Evolutionary conservation across 768 basidiomycete genomes (phyloP).

Genomic region (Leccinellum rugosiceps): DNA sequence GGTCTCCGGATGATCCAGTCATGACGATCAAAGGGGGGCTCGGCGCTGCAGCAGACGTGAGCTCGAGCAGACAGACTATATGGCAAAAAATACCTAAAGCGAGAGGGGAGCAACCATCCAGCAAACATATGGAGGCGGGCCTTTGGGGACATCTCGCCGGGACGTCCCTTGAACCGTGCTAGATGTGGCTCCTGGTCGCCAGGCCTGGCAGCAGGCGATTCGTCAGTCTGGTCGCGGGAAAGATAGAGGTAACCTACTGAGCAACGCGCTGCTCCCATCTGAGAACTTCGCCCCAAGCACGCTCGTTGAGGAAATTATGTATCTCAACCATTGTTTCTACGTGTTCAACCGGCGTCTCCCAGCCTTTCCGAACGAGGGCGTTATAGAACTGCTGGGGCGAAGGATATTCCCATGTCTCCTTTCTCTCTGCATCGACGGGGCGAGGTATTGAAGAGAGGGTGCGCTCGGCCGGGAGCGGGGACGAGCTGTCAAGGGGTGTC

Average conservation of each 20-base stretch:
- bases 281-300: constrained; percentile 92
- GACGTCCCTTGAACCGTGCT: constrained; percentile 82
- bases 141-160: constrained; percentile 93
- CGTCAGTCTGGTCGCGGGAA: not conserved
- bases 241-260: constrained; percentile 14
- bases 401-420: constrained; percentile 85
- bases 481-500: constrained; percentile 49
- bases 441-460: constrained; percentile 86
- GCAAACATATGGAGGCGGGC: constrained; percentile 84
- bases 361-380: constrained; percentile 92
- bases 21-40: constrained; percentile 96
- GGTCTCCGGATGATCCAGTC: constrained; percentile 94
- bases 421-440: constrained; percentile 30
- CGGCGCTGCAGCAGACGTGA: constrained; percentile 49
- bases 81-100: constrained; percentile 70
- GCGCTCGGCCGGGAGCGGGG: constrained; percentile 68
- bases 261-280: constrained; percentile 79
- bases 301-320: constrained; percentile 96
- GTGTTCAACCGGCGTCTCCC: constrained; percentile 96
- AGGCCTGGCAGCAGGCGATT: constrained; percentile 35
- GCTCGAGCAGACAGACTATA: not conserved
- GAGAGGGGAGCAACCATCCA: constrained; percentile 84
- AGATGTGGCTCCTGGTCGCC: constrained; percentile 64
- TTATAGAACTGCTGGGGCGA: constrained; percentile 98
- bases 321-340: constrained; percentile 97